Evolutionary conservation across 129 eudicot genomes (phyloP).

Genomic region (Ambrosia trifida): DNA sequence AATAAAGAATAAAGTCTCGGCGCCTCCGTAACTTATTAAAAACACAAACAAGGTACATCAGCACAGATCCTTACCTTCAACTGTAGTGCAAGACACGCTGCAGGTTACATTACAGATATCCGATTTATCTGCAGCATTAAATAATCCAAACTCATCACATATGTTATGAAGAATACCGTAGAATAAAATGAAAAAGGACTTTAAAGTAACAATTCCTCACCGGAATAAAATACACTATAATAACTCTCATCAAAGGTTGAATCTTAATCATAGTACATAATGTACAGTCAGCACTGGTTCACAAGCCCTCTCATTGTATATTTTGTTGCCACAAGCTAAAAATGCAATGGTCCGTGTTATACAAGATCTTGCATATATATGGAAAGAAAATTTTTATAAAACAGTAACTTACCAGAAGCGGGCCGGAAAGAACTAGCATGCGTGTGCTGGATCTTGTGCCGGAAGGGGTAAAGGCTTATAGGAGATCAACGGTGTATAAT

Average conservation of each 20-base stretch:
- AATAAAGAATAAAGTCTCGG: not conserved
- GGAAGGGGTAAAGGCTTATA: slow-evolving; percentile 54
- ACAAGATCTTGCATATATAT: too few relatives aligned
- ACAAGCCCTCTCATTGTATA: too few relatives aligned
- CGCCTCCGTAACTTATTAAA: slow-evolving; percentile 2
- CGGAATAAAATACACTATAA: not conserved
- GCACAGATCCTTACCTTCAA: slow-evolving; percentile 3
- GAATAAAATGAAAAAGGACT: not conserved
- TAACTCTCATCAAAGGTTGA: slow-evolving; percentile 7
- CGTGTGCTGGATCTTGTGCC: slow-evolving; percentile 36
- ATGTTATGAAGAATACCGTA: not conserved
- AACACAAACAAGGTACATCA: slow-evolving; percentile 4
- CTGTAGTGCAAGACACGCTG: not conserved
- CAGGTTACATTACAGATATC: not conserved
- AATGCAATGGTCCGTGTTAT: too few relatives aligned
- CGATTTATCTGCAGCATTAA: not conserved
- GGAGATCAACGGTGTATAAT: slow-evolving; percentile 60
- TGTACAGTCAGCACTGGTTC: too few relatives aligned
- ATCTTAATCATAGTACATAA: not conserved
- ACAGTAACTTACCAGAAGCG: slow-evolving; percentile 39
- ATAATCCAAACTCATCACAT: not conserved
- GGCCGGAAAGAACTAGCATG: slow-evolving; percentile 31
- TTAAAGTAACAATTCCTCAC: not conserved
- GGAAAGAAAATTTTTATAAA: not conserved
- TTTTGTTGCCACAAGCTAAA: too few relatives aligned